Evolutionary conservation across 306 rosid genomes (phyloP).

Genomic region (Alnus rubra): DNA sequence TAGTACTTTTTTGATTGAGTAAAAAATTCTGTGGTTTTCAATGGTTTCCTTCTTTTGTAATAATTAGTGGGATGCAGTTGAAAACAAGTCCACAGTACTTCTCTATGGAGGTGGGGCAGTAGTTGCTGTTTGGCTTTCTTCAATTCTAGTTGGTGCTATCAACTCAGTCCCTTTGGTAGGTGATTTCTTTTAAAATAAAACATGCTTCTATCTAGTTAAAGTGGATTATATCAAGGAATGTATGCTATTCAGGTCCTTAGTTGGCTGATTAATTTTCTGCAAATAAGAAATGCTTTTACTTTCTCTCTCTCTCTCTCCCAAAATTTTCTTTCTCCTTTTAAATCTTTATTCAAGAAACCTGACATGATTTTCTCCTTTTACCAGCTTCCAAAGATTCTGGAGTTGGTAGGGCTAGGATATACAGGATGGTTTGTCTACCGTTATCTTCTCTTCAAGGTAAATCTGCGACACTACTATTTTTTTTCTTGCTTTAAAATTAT

Average conservation of each 20-base stretch:
- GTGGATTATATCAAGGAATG: background rate
- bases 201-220: background rate
- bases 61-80: conserved; percentile 92
- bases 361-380: conserved; percentile 10
- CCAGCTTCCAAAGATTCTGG: conserved; percentile 96
- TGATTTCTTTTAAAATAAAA: conserved; percentile 6
- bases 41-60: conserved; percentile 25
- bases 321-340: background rate
- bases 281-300: background rate
- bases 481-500: conserved; percentile 1
- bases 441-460: conserved; percentile 95
- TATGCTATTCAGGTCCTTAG: background rate
- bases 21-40: background rate
- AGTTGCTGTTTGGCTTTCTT: conserved; percentile 88
- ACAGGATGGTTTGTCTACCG: conserved; percentile 99
- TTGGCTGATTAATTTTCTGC: background rate
- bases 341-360: conserved; percentile 18
- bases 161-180: conserved; percentile 95
- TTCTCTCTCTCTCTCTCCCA: background rate
- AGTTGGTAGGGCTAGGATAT: conserved; percentile 97
- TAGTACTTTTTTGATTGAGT: background rate
- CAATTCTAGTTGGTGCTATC: conserved; percentile 78
- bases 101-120: conserved; percentile 92
- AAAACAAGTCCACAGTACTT: conserved; percentile 93
- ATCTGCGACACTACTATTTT: conserved; percentile 1